These are phyloP conservation scores for Capsicum baccatum DNA, from an alignment of 257 asterid species.

Conservation along the genomic window DNA sequence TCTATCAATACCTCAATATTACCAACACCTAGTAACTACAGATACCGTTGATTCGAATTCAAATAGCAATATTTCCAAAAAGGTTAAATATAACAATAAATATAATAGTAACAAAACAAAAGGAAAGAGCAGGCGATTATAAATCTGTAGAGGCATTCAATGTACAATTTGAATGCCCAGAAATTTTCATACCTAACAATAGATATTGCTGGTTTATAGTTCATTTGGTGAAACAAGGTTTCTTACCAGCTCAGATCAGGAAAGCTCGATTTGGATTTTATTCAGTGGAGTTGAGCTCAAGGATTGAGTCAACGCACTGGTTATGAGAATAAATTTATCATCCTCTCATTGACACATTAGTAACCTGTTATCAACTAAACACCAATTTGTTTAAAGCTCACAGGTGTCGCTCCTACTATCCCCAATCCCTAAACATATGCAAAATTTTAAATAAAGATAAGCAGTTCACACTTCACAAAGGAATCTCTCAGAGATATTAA, in stretches of 20 bases:
- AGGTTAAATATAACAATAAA: background rate
- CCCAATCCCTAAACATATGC: background rate
- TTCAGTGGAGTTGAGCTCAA: slow-evolving; percentile 1
- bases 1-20: slow-evolving; percentile 9
- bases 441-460: background rate
- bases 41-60: background rate
- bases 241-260: slow-evolving; percentile 12
- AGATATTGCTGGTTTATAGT: background rate
- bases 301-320: background rate
- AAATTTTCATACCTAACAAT: background rate
- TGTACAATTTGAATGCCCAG: background rate
- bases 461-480: slow-evolving; percentile 11
- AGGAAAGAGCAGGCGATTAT: background rate
- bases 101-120: background rate
- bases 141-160: background rate
- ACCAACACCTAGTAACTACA: background rate
- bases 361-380: background rate
- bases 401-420: background rate
- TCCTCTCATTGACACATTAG: slow-evolving; percentile 16
- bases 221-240: slow-evolving; percentile 1
- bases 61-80: background rate
- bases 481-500: slow-evolving; percentile 4
- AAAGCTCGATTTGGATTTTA: background rate
- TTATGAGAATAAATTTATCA: background rate
- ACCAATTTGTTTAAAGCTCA: background rate